Evolutionary conservation across 768 basidiomycete species (phyloP).

Genomic region (Kwoniella sp.): DNA sequence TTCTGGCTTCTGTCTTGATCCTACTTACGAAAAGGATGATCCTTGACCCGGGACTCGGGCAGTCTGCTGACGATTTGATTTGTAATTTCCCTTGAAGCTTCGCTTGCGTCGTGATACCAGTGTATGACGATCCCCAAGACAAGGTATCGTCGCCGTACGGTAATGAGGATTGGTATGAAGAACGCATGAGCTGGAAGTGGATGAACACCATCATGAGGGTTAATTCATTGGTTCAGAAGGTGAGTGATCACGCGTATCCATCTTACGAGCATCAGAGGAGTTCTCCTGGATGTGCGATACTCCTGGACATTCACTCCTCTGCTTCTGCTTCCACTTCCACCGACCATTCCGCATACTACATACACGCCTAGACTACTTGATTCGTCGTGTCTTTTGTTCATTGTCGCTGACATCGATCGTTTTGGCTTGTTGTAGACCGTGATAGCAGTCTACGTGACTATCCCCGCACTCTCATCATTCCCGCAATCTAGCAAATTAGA

Average conservation of each 20-base stretch:
- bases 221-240: constrained; percentile 96
- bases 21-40: too few relatives aligned
- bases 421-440: constrained; percentile 66
- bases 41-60: too few relatives aligned
- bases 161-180: constrained; percentile 66
- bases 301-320: too few relatives aligned
- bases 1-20: too few relatives aligned
- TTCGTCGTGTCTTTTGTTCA: too few relatives aligned
- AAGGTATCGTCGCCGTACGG: constrained; percentile 67
- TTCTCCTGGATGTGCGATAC: too few relatives aligned
- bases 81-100: constrained; percentile 63
- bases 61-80: not conserved
- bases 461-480: constrained; percentile 65
- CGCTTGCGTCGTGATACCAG: constrained; percentile 83
- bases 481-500: constrained; percentile 54
- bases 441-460: constrained; percentile 85
- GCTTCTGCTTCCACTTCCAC: too few relatives aligned
- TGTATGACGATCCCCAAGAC: constrained; percentile 81
- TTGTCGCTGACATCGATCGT: not conserved
- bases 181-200: constrained; percentile 80
- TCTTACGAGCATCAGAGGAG: too few relatives aligned
- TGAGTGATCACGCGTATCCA: too few relatives aligned
- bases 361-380: too few relatives aligned
- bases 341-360: too few relatives aligned
- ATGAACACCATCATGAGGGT: constrained; percentile 95